A percentile compares a stretch with the other conserved stretches of the same genome.
These are phyloP conservation scores for Cryphonectria parasitica DNA, from an alignment of 2,329 filamentous ascomycete genomes.

Conservation along the genomic window DNA sequence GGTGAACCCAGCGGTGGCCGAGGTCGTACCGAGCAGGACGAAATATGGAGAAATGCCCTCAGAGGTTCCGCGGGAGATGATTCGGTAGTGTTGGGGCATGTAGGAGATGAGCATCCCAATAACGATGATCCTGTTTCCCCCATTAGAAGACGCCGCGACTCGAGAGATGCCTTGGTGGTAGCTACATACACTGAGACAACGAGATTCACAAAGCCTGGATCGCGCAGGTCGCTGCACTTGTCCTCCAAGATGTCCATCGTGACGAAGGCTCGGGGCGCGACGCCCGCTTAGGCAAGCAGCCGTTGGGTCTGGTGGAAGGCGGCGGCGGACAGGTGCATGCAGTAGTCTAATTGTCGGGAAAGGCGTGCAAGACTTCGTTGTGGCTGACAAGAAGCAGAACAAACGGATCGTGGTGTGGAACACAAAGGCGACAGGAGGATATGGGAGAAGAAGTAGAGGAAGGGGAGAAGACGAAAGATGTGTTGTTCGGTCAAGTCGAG, in stretches of 20 bases:
- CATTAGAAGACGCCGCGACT: slow-evolving; percentile 30
- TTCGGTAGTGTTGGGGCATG: slow-evolving; percentile 91
- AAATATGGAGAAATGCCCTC: slow-evolving; percentile 97
- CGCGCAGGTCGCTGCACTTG: slow-evolving; percentile 56
- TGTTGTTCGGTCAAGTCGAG: background rate
- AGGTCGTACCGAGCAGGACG: slow-evolving; percentile 89
- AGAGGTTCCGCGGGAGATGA: slow-evolving; percentile 81
- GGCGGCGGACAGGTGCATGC: background rate
- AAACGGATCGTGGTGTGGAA: background rate
- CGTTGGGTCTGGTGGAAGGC: background rate
- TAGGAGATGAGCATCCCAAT: slow-evolving; percentile 91
- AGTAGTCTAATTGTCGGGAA: background rate
- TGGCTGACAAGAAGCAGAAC: background rate
- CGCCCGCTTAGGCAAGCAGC: slow-evolving; percentile 5
- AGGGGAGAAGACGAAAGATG: background rate
- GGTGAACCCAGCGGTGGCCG: slow-evolving; percentile 83
- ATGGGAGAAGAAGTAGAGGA: background rate
- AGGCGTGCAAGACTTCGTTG: background rate
- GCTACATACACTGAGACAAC: slow-evolving; percentile 57
- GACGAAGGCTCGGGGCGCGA: slow-evolving; percentile 1
- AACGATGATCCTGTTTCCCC: slow-evolving; percentile 66
- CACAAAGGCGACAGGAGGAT: background rate
- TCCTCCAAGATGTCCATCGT: slow-evolving; percentile 42
- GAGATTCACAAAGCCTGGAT: slow-evolving; percentile 58
- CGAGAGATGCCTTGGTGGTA: background rate